Base-by-base conservation (phyloP, 2,329 filamentous ascomycete genomes). In the Penicillium crustosum region DNA sequence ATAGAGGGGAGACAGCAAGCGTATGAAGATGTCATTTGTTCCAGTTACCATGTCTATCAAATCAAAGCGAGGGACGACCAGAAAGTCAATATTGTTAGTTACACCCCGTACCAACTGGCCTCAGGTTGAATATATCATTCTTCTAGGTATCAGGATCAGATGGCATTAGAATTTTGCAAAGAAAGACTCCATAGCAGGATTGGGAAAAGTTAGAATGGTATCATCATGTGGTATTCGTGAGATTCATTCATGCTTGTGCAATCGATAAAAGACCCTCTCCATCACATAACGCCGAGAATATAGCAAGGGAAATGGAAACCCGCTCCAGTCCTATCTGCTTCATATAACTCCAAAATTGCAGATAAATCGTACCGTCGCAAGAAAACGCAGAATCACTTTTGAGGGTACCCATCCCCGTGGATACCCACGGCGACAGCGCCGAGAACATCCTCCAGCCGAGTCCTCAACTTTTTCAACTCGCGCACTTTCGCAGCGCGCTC, bases 401-500 rank as follows among this genome's bases (percentile, higher is more conserved):
- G 41, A 36, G 27, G 36, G 25, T 64, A 58, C 41, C 61, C 36
- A 51, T 67, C 60, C n/a, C 70, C 68, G 66, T 74, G 72, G 53
- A 72, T 63, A 10, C 75, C 75, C 50, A 67, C 68, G 51, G 75
- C 71, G 47, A 78, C 72, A 52, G 72, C 74, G 49, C 70, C 73
- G 52, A 80, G 67, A 39, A 81, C 74, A 42, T 64, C 68, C 60
- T 81, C 79, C 58, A 81, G 63, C 57, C 68, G 69, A 52, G 66
- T 72, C 56, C 76, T 70, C 61, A 78, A 66, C 50, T 61, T 67
- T 65, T 68, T 74, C 70, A 80, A 70, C 64, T 81, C 78, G 36
- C 62, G 67, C 39, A 75, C 70, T 63, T 76, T 79, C 55, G 61
- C 63, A 60, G 69, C 73, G 54, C 78, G 70, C 68, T 77, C 74